A percentile compares a stretch with the other conserved stretches of the same genome.
Evolutionary conservation across 78 protist species (phyloP).

Genomic region (Cavenderia fasciculata): DNA sequence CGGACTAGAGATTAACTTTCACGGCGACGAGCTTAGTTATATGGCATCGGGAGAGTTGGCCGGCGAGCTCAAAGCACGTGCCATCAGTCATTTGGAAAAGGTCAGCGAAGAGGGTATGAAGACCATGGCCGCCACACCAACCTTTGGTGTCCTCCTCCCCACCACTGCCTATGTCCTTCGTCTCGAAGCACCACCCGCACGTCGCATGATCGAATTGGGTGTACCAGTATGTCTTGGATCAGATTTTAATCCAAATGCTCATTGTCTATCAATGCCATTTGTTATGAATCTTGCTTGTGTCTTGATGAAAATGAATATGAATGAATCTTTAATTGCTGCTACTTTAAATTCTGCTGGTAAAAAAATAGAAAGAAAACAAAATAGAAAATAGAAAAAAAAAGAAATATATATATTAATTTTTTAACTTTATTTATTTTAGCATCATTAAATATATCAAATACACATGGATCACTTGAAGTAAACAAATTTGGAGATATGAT

Average conservation of each 20-base stretch:
- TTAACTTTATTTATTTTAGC: constrained; percentile 50
- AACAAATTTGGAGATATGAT: constrained; percentile 88
- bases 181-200: constrained; percentile 87
- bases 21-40: constrained; percentile 89
- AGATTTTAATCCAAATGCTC: constrained; percentile 94
- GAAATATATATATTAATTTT: background rate
- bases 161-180: constrained; percentile 89
- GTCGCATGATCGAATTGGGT: constrained; percentile 75
- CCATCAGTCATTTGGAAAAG: constrained; percentile 88
- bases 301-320: constrained; percentile 83
- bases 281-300: constrained; percentile 94
- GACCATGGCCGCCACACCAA: constrained; percentile 81
- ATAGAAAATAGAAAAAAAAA: too few relatives aligned
- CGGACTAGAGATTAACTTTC: constrained; percentile 89
- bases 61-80: constrained; percentile 83
- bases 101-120: constrained; percentile 87
- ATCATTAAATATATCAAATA: constrained; percentile 42
- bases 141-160: constrained; percentile 89
- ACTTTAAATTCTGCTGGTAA: constrained; percentile 90
- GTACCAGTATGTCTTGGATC: constrained; percentile 91
- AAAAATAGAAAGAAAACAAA: too few relatives aligned
- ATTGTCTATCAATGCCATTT: constrained; percentile 90
- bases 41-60: constrained; percentile 84
- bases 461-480: constrained; percentile 87
- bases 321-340: constrained; percentile 90